Evolutionary conservation across 495 filamentous ascomycete genomes (phyloP).

Genomic region (Schizothecium vesticola): DNA sequence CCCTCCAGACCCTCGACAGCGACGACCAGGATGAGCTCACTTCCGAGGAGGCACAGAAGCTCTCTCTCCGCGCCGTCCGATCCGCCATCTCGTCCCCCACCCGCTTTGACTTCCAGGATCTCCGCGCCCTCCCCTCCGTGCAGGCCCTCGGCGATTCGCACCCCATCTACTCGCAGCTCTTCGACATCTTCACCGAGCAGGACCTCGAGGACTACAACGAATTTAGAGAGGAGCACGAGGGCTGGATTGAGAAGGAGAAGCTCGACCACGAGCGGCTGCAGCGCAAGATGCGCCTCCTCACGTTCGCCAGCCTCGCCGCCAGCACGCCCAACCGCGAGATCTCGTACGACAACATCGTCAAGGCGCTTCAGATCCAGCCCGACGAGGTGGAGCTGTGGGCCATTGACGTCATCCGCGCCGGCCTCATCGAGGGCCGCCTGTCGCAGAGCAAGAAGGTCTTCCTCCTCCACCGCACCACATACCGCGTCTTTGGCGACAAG

Average conservation of each 20-base stretch:
- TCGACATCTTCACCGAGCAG: constrained; percentile 92
- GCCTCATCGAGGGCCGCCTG: constrained; percentile 90
- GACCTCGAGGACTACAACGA: constrained; percentile 91
- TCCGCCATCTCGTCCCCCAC: constrained; percentile 66
- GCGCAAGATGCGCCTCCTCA: constrained; percentile 92
- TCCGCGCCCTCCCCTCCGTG: constrained; percentile 78
- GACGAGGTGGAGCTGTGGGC: constrained; percentile 96
- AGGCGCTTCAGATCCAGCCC: constrained; percentile 69
- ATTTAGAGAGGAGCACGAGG: constrained; percentile 77
- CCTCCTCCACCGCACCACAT: constrained; percentile 87
- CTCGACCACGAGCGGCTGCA: constrained; percentile 58
- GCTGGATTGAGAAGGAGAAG: constrained; percentile 68
- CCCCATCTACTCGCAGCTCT: constrained; percentile 75
- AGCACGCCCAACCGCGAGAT: constrained; percentile 74
- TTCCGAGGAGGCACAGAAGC: constrained; percentile 65
- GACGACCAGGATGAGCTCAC: constrained; percentile 53
- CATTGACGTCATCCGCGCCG: constrained; percentile 93
- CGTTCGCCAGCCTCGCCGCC: constrained; percentile 82
- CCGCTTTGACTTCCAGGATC: constrained; percentile 91
- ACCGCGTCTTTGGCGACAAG: constrained; percentile 94
- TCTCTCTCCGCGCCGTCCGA: constrained; percentile 79
- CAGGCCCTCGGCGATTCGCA: constrained; percentile 81
- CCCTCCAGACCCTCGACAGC: constrained; percentile 76
- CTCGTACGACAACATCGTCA: constrained; percentile 75
- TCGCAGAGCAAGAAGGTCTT: constrained; percentile 87